Evolutionary conservation across 768 basidiomycete genomes (phyloP), one percentile per base, ranked within the genome.

Genomic region (Auricularia sp.): DNA sequence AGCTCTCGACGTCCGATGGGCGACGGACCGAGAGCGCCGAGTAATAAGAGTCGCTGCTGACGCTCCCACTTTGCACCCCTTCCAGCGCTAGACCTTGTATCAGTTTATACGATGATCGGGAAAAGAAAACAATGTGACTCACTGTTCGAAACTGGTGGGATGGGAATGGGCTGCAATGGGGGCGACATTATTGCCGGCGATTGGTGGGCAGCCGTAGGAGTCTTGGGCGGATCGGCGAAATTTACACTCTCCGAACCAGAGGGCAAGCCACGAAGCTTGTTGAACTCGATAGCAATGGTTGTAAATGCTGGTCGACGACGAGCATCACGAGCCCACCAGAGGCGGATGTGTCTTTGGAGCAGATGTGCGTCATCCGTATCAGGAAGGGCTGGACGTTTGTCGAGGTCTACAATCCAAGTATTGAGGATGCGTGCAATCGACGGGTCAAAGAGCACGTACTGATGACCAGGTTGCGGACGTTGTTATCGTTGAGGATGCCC

Each of bases 401-500:
- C 56, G 1, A 29, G 24, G 24, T 24, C 56, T 59, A 35, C 4
- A 8, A 33, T 59, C 7, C 39, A 7, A 14, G 29, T 29, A 29
- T 29, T 29, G 29, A 29, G 29, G 29, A 29, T 29, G 29, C 29
- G 2, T 29, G 29, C 29, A 29, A 29, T 29, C 29, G 29, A 29
- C 54, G 24, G 24, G 54, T 13, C 2, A 13, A 13, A 47, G 45
- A 42, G 18, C 8, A 54, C 54, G 18, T 18, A 54, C 54, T 54
- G 54, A 54, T 54, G 54, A 54, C 54, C n/a, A 54, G 54, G 29
- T 54, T 54, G 54, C 54, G 54, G 54, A 54, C 54, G 29, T n/a
- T n/a, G 54, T n/a, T 7, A 18, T 54, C 54, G 54, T 54, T 7
- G 29, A 54, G 10, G 7, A n/a, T n/a, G 29, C 7, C 18, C 56